Evolutionary conservation across 148 eudicot genomes (phyloP), one percentile per base, ranked within the genome.

Genomic region (Chenopodium quinoa): DNA sequence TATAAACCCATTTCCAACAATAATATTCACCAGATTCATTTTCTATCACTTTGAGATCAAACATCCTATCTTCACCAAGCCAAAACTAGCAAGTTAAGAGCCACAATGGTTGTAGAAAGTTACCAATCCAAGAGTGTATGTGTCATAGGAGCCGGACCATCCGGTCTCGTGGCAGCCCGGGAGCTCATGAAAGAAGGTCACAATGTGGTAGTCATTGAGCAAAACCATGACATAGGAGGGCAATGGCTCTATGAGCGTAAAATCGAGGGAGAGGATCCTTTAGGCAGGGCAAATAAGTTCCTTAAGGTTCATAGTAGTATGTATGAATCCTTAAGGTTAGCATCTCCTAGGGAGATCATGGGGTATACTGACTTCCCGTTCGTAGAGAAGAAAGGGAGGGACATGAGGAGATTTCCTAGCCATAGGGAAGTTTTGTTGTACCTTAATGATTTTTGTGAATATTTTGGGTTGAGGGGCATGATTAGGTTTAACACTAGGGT

Each of bases 161-260:
- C 94, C 1, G 97, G 97, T 3, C 85, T 93, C 1, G 97, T 91
- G 16, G 91, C 94, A 11, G 94, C 90, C 8, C 79, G 97, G 78
- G 97, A 93, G 90, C 92, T 93, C 9, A 86, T 89, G 76, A 90
- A 88, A 66, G 97, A 93, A 84, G 93, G 94, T 20, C 97, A 93
- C 74, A 86, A 23, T 10, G 94, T 87, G 86, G 91, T 85, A 63
- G 94, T 93, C 14, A 73, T 91, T n/a, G 97, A 93, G 64, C 94
- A 93, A 86, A 93, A 84, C 84, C 91, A 90, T 84, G 97, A 93
- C 62, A 88, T 93, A 65, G 97, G 97, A 79, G 97, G 97, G 46
- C 97, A 93, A 82, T 93, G 97, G 97, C 88, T 93, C 0, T 93
- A 93, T 76, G 87, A 90, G 27, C 88, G 93, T n/a, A 88, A 88